Conservation (phyloP, 371 early-diverging fungal genomes). For the Rhizomucor pusillus region DNA sequence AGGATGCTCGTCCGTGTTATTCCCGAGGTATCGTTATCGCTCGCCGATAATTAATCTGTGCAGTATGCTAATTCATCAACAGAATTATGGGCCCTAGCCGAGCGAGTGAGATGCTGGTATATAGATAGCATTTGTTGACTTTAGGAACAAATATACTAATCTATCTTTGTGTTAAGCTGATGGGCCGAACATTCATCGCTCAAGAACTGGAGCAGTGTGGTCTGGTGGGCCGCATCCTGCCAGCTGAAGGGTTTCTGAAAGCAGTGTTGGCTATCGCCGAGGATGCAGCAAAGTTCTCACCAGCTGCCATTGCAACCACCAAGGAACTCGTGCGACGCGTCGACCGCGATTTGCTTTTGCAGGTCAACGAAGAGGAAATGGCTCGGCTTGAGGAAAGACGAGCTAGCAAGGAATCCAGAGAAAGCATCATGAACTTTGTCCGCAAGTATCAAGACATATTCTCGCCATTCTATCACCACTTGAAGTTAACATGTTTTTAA, state of each 20-base stretch:
- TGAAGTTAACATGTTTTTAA: too few relatives aligned
- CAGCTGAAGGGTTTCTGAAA: constrained; percentile 46
- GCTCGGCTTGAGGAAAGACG: constrained; percentile 19
- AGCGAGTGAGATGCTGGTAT: constrained; percentile 64
- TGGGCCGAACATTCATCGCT: constrained; percentile 55
- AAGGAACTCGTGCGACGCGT: constrained; percentile 48
- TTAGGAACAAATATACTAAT: too few relatives aligned
- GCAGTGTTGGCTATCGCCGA: constrained; percentile 46
- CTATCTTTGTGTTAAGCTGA: constrained; percentile 23
- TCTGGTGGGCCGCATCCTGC: constrained; percentile 48
- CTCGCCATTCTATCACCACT: too few relatives aligned
- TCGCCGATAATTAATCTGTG: neutral
- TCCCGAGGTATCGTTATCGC: constrained; percentile 40
- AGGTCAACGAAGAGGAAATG: constrained; percentile 50
- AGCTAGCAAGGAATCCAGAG: constrained; percentile 25
- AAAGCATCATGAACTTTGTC: constrained; percentile 26
- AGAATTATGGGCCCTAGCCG: constrained; percentile 56
- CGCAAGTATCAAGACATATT: too few relatives aligned
- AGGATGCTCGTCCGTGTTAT: constrained; percentile 60
- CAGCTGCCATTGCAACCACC: constrained; percentile 49
- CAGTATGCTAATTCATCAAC: neutral
- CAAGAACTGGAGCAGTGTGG: constrained; percentile 49
- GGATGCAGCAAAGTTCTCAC: constrained; percentile 50
- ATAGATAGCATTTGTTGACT: too few relatives aligned
- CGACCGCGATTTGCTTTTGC: constrained; percentile 39